A percentile compares a stretch with the other conserved stretches of the same genome.
These are phyloP conservation scores for Cerioporus squamosus DNA, from an alignment of 1,284 basidiomycete species.

Conservation along the genomic window DNA sequence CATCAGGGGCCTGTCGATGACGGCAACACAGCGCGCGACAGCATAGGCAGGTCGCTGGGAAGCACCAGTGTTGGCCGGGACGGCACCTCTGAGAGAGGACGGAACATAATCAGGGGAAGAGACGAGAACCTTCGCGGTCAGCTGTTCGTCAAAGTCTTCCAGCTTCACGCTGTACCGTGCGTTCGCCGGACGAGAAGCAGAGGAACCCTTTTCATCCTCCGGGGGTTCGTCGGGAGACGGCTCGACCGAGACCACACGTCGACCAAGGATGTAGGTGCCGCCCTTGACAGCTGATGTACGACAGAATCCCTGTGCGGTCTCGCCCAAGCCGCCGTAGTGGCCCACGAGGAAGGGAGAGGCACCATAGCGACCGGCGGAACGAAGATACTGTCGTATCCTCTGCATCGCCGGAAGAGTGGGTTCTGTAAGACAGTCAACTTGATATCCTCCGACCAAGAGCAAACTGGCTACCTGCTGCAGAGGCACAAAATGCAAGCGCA, in stretches of 20 bases:
- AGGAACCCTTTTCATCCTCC: conserved; percentile 4
- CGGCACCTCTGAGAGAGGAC: conserved; percentile 16
- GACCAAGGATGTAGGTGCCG: conserved; percentile 85
- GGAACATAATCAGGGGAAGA: conserved; percentile 40
- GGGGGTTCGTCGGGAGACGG: conserved; percentile 17
- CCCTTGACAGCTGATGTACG: conserved; percentile 87
- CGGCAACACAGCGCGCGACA: conserved; percentile 69
- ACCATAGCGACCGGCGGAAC: conserved; percentile 87
- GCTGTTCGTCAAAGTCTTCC: conserved; percentile 61
- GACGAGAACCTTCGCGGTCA: conserved; percentile 51
- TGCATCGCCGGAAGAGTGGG: conserved; percentile 63
- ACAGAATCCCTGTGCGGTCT: conserved; percentile 94
- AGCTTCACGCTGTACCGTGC: conserved; percentile 51
- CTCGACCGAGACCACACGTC: conserved; percentile 47
- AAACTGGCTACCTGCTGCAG: conserved; percentile 49
- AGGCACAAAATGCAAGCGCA: conserved; percentile 72
- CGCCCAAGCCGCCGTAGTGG: conserved; percentile 92
- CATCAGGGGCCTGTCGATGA: conserved; percentile 57
- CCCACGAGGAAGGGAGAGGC: conserved; percentile 90
- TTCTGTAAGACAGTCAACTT: conserved; percentile 47
- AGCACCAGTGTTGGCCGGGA: neutral
- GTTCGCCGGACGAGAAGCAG: conserved; percentile 3
- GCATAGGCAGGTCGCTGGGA: conserved; percentile 9
- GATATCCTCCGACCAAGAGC: neutral
- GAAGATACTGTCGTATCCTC: conserved; percentile 76